Conservation (phyloP, 2,329 filamentous ascomycete genomes). For the Pseudonectria foliicola region DNA sequence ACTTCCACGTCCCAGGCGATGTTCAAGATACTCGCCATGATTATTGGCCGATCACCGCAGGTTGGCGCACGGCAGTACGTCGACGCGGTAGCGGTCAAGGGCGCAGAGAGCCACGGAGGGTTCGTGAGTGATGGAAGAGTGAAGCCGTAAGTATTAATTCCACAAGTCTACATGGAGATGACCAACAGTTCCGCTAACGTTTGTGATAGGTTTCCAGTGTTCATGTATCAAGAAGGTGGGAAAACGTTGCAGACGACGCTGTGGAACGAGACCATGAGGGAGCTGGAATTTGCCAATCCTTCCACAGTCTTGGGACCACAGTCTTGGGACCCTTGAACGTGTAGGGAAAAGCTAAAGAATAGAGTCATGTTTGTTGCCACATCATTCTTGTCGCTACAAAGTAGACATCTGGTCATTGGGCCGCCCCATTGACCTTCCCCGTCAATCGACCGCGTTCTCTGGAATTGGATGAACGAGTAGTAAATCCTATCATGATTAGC, state of each 20-base stretch:
- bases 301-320: too few relatives aligned
- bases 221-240: conserved; percentile 16
- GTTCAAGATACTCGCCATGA: conserved; percentile 1
- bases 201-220: conserved; percentile 9
- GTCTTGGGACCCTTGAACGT: neutral
- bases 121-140: conserved; percentile 20
- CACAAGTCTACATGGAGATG: too few relatives aligned
- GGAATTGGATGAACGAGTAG: too few relatives aligned
- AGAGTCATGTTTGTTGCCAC: too few relatives aligned
- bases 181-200: too few relatives aligned
- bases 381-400: too few relatives aligned
- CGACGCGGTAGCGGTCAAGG: conserved; percentile 15
- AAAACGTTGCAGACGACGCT: conserved; percentile 11
- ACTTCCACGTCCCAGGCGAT: conserved; percentile 11
- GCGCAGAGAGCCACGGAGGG: conserved; percentile 16
- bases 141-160: conserved; percentile 19
- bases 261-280: conserved; percentile 17
- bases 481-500: too few relatives aligned
- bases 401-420: too few relatives aligned
- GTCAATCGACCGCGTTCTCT: too few relatives aligned
- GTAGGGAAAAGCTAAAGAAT: too few relatives aligned
- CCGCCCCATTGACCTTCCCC: too few relatives aligned
- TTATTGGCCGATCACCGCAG: conserved; percentile 9
- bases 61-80: conserved; percentile 17
- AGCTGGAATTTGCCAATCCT: conserved; percentile 15